Base-by-base conservation (phyloP, 192 early-diverging fungal genomes). In the Linnemannia elongata region DNA sequence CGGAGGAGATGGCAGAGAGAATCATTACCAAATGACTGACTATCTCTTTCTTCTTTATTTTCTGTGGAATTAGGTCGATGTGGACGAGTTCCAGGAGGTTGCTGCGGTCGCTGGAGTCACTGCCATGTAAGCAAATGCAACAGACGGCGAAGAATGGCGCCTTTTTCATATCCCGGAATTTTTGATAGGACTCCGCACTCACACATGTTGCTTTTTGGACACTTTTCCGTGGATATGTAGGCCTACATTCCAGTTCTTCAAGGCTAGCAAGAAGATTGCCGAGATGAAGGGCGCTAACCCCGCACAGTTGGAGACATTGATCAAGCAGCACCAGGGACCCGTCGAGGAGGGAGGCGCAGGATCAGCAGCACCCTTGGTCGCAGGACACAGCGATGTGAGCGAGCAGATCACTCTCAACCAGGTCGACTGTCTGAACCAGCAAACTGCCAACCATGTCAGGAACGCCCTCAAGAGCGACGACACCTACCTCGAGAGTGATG, bases 201-300 rank as follows among this genome's bases (percentile, higher is more conserved):
- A 33, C 27, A 55, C 30, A 41, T n/a, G 27, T 27, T 57, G n/a
- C 1, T 52, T 81, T 24, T 12, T 42, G 45, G n/a, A 45, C 66
- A 33, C 4, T 20, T 41, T 27, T 15, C 38, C 47, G 41, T 30
- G 55, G 27, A 52, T 15, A 27, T 75, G 36, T 86, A 97, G 96
- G 95, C 97, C 97, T 49, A 96, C 96, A 30, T 97, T 97, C 91
- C 94, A 95, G 78, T 91, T 97, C 79, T 98, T 91, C 91, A 92
- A 94, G 77, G 91, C 90, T 75, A 96, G 94, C 38, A 91, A 94
- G 27, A 93, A 94, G 86, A 91, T 97, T 63, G 93, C 85, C 52
- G 94, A 97, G 84, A 75, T 99, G 47, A 91, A 93, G 72, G 98
- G 98, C 38, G 98, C 96, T 10, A 94, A 96, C 88, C 90, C 92